Percentiles rank a stretch among this genome's conserved stretches.
phyloP scores from a whole-genome alignment of 169 alveolate species.

The Nephromyces sp. region DNA sequence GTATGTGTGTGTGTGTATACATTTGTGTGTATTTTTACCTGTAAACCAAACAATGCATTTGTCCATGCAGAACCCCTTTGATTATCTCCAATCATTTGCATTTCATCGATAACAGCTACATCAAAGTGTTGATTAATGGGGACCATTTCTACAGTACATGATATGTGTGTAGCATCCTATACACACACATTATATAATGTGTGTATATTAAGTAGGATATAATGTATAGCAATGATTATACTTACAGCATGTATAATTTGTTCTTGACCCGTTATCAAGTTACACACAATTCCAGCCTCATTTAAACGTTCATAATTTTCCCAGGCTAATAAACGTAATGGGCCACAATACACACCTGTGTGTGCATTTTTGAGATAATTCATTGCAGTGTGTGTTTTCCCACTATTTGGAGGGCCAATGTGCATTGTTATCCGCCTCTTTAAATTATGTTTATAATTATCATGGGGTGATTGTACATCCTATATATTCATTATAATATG shows the following conservation, averaged over 20 bases:
- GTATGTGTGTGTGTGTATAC: too few relatives aligned
- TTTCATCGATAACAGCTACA: constrained; percentile 82
- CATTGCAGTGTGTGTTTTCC: constrained; percentile 79
- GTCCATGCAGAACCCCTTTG: constrained; percentile 85
- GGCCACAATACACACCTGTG: constrained; percentile 79
- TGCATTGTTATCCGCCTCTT: constrained; percentile 59
- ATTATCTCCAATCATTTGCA: constrained; percentile 72
- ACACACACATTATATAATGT: not conserved
- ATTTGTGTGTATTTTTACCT: too few relatives aligned
- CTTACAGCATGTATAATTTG: constrained; percentile 22
- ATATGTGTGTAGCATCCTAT: constrained; percentile 58
- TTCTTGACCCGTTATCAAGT: constrained; percentile 80
- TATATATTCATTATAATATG: too few relatives aligned
- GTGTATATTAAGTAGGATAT: constrained; percentile 1
- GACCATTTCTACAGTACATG: constrained; percentile 81
- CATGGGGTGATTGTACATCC: too few relatives aligned
- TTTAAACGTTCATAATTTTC: constrained; percentile 67
- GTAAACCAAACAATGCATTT: constrained; percentile 69
- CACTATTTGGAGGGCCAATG: constrained; percentile 87
- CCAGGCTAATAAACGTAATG: constrained; percentile 82
- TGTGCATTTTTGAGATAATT: constrained; percentile 53
- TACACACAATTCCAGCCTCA: constrained; percentile 48
- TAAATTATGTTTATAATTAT: too few relatives aligned
- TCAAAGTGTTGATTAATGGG: constrained; percentile 57
- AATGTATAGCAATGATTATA: not conserved